Evolutionary conservation across 495 filamentous ascomycete species (phyloP), one percentile per base, ranked within the genome.

Genomic region (Chaetomium fimeti): DNA sequence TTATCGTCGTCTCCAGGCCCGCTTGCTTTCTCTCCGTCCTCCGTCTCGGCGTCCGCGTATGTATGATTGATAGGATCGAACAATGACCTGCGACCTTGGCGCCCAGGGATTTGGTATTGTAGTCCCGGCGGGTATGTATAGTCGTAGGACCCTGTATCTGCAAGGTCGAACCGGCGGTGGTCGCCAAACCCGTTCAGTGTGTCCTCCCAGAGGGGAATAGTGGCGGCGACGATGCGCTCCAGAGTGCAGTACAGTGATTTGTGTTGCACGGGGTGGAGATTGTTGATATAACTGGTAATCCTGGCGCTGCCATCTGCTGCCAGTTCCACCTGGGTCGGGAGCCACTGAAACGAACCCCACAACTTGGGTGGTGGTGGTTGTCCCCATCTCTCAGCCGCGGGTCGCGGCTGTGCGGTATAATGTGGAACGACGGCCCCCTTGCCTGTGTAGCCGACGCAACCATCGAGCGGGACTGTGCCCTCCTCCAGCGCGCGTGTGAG

Each of bases 221-320:
- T 73, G 24, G 67, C 71, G 0, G 75, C 55, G 20, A 88, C 75
- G 36, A 87, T 66, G 28, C 79, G 66, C 66, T 84, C 84, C 11
- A 89, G 63, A 0, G 79, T 74, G 12, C 58, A 43, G 66, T 89
- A 89, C 6, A 89, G 75, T 2, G 62, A 52, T 7, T 60, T 55
- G 61, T 87, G 75, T 22, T 77, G 51, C 4, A 32, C 38, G 0
- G 87, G 85, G 60, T 87, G 81, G 0, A 86, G 70, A 62, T 88
- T 88, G 64, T 89, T 89, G 74, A 89, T 83, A 67, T 88, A 87
- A 73, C 78, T 67, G 82, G 84, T 62, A 83, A 92, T 75, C 84
- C 87, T 66, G 85, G 91, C 75, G 73, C 83, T 61, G 79, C 81
- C 28, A 75, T 78, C 71, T 5, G 63, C 64, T 0, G 61, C 29